Evolutionary conservation across 306 rosid genomes (phyloP).

Genomic region (Coriaria nepalensis): DNA sequence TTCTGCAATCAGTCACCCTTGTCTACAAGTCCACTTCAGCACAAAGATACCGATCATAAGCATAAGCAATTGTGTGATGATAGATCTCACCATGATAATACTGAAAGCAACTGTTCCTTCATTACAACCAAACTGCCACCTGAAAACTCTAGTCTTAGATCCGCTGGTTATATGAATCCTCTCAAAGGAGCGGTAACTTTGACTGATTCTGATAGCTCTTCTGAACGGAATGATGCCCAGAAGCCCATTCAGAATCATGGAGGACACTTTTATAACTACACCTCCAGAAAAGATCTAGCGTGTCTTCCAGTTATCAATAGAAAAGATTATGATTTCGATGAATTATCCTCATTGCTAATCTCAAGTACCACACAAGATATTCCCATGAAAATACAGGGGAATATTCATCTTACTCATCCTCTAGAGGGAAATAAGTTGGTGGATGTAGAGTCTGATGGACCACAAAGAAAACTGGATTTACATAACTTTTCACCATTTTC

Average conservation of each 20-base stretch:
- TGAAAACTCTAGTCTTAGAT: slow-evolving; percentile 16
- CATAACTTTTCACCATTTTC: slow-evolving; percentile 25
- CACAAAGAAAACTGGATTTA: slow-evolving; percentile 24
- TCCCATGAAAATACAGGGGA: slow-evolving; percentile 20
- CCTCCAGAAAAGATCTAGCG: slow-evolving; percentile 14
- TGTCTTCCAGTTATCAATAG: slow-evolving; percentile 16
- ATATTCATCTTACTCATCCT: slow-evolving; percentile 21
- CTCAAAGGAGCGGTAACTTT: slow-evolving; percentile 20
- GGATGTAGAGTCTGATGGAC: slow-evolving; percentile 24
- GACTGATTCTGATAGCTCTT: slow-evolving; percentile 15
- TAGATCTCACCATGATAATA: slow-evolving; percentile 28
- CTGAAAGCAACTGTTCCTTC: slow-evolving; percentile 33
- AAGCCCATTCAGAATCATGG: slow-evolving; percentile 18
- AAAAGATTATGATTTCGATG: slow-evolving; percentile 20
- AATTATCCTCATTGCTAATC: slow-evolving; percentile 22
- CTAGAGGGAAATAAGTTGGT: slow-evolving; percentile 23
- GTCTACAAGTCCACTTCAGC: slow-evolving; percentile 26
- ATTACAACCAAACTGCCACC: slow-evolving; percentile 24
- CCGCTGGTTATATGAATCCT: slow-evolving; percentile 18
- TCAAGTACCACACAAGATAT: slow-evolving; percentile 28
- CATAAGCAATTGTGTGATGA: slow-evolving; percentile 25
- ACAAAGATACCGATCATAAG: slow-evolving; percentile 25
- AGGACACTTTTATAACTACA: slow-evolving; percentile 19
- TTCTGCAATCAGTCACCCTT: slow-evolving; percentile 16
- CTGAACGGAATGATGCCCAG: slow-evolving; percentile 15